These are phyloP conservation scores for Aegilops umbellulata DNA, from an alignment of 176 grass and related monocot species.

Conservation along the genomic window DNA sequence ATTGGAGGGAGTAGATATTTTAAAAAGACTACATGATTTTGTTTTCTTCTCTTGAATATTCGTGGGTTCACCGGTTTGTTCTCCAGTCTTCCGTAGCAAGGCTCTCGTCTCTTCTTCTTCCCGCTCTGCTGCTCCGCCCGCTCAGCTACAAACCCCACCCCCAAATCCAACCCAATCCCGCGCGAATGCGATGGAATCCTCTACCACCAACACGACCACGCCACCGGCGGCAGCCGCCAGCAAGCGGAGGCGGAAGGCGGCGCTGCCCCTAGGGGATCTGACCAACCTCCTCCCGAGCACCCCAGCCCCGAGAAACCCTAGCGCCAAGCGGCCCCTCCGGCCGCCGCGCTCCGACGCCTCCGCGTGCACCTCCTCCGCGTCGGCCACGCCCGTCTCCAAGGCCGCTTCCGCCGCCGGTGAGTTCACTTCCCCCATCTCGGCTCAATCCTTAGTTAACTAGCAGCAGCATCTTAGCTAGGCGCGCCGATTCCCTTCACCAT, in stretches of 20 bases:
- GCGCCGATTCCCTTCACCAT: background rate
- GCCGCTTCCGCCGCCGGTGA: background rate
- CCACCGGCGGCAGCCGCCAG: background rate
- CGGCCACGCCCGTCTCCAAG: slow-evolving; percentile 29
- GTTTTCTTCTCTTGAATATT: too few relatives aligned
- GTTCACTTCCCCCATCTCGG: background rate
- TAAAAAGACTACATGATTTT: too few relatives aligned
- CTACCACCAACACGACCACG: background rate
- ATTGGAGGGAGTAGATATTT: too few relatives aligned
- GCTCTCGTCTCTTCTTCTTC: background rate
- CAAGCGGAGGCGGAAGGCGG: slow-evolving; percentile 24
- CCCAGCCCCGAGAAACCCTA: slow-evolving; percentile 9
- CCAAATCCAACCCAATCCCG: background rate
- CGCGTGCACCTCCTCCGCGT: background rate
- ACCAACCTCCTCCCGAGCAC: slow-evolving; percentile 46
- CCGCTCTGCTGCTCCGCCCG: background rate
- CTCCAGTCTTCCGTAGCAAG: slow-evolving; percentile 12
- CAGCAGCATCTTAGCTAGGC: background rate
- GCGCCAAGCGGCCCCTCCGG: background rate
- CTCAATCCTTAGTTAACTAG: background rate
- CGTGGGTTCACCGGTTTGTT: background rate
- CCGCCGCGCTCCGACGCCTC: background rate
- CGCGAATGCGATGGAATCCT: background rate
- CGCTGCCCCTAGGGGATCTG: slow-evolving; percentile 40
- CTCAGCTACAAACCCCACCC: background rate